Evolutionary conservation across 31 red algal genomes (phyloP).

Genomic region (Asparagopsis taxiformis): DNA sequence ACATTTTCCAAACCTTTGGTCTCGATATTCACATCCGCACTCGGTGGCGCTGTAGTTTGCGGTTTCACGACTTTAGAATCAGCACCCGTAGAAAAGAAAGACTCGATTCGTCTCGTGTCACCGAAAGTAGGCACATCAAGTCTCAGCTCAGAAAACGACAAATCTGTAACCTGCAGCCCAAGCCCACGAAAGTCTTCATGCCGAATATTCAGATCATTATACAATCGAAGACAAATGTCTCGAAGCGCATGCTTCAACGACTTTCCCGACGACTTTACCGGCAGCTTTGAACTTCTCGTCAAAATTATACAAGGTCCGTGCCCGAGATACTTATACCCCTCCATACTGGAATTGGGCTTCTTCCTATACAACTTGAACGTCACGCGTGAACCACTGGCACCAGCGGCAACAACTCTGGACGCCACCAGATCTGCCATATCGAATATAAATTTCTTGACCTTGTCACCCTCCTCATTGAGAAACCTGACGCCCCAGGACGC

Average conservation of each 20-base stretch:
- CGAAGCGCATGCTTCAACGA: conserved; percentile 22
- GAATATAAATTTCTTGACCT: conserved; percentile 68
- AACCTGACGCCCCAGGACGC: conserved; percentile 95
- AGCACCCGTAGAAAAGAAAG: conserved; percentile 23
- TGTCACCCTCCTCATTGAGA: conserved; percentile 39
- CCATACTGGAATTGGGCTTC: conserved; percentile 45
- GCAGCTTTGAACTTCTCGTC: conserved; percentile 34
- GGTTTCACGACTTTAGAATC: background rate
- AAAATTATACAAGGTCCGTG: conserved; percentile 61
- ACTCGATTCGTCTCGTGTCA: conserved; percentile 34
- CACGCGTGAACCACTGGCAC: conserved; percentile 48
- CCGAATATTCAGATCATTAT: conserved; percentile 24
- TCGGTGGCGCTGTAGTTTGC: background rate
- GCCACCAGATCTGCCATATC: conserved; percentile 77
- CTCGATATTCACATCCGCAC: background rate
- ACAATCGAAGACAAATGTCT: conserved; percentile 24
- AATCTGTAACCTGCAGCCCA: conserved; percentile 51
- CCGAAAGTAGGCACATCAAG: conserved; percentile 41
- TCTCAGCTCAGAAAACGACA: conserved; percentile 52
- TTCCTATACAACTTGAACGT: conserved; percentile 58
- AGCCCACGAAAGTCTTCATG: conserved; percentile 58
- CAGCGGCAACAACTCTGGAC: conserved; percentile 43
- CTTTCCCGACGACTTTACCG: background rate
- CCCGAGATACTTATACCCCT: conserved; percentile 58
- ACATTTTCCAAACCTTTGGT: background rate